These are phyloP conservation scores for Phaffomyces thermotolerans DNA, from an alignment of 805 yeast species.

Conservation along the genomic window DNA sequence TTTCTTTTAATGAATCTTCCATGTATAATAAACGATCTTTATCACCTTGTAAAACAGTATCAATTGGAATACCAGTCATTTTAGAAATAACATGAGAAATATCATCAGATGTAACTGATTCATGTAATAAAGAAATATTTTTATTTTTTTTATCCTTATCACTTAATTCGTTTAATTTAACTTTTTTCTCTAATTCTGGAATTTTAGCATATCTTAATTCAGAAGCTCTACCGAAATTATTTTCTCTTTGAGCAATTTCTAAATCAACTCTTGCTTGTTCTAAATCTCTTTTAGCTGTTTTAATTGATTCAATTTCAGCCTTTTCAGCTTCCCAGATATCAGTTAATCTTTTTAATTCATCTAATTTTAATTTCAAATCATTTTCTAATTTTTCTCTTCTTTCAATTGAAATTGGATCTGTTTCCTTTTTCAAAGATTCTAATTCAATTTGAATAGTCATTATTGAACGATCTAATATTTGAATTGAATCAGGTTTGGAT, in stretches of 20 bases:
- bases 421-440: slow-evolving; percentile 89
- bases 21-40: slow-evolving; percentile 82
- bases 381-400: slow-evolving; percentile 68
- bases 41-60: slow-evolving; percentile 87
- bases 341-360: slow-evolving; percentile 65
- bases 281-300: slow-evolving; percentile 70
- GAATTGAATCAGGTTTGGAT: slow-evolving; percentile 92
- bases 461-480: slow-evolving; percentile 76
- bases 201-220: slow-evolving; percentile 81
- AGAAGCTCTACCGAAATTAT: slow-evolving; percentile 84
- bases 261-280: slow-evolving; percentile 81
- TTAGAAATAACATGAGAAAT: slow-evolving; percentile 87
- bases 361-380: slow-evolving; percentile 53
- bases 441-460: slow-evolving; percentile 94
- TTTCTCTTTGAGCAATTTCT: slow-evolving; percentile 75
- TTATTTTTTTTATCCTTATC: slow-evolving; percentile 10
- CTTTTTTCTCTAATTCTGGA: slow-evolving; percentile 65
- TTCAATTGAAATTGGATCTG: slow-evolving; percentile 76
- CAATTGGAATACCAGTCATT: slow-evolving; percentile 95
- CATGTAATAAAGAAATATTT: slow-evolving; percentile 54
- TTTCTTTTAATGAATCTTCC: slow-evolving; percentile 70
- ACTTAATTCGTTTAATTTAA: slow-evolving; percentile 38
- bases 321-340: slow-evolving; percentile 84
- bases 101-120: slow-evolving; percentile 89
- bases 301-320: slow-evolving; percentile 65